phyloP scores from a whole-genome alignment of 768 basidiomycete genomes.

The Udeniomyces megalosporus region DNA sequence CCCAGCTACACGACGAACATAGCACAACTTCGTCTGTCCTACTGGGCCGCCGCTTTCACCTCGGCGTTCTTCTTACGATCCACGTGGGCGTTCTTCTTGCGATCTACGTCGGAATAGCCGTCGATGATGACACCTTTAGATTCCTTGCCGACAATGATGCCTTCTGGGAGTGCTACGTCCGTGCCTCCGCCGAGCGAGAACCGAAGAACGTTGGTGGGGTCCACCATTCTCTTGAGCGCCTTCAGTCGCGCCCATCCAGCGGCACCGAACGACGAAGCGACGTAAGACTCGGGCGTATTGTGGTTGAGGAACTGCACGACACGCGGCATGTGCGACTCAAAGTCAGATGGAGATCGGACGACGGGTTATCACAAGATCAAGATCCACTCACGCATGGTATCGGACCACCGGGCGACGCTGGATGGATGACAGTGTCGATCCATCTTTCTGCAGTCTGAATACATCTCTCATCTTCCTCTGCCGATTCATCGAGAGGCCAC shows the following conservation, averaged over 20 bases:
- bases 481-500: slow-evolving; percentile 52
- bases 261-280: slow-evolving; percentile 35
- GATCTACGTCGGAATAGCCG: no score
- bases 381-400: slow-evolving; percentile 59
- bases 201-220: slow-evolving; percentile 57
- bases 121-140: no score
- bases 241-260: slow-evolving; percentile 55
- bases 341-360: neutral
- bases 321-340: neutral
- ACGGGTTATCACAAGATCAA: neutral
- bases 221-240: slow-evolving; percentile 57
- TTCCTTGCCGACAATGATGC: no score
- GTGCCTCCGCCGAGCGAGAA: slow-evolving; percentile 59
- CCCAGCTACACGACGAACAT: neutral
- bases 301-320: slow-evolving; percentile 21
- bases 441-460: slow-evolving; percentile 75
- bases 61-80: no score
- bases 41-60: no score
- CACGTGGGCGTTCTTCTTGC: no score
- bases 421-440: slow-evolving; percentile 57
- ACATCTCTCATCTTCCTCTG: slow-evolving; percentile 62
- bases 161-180: no score
- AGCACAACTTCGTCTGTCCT: no score
- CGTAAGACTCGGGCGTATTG: slow-evolving; percentile 31
- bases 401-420: slow-evolving; percentile 60